Evolutionary conservation across 106 monocot species (phyloP), one percentile per base, ranked within the genome.

Genomic region (Dendrobium huoshanense): DNA sequence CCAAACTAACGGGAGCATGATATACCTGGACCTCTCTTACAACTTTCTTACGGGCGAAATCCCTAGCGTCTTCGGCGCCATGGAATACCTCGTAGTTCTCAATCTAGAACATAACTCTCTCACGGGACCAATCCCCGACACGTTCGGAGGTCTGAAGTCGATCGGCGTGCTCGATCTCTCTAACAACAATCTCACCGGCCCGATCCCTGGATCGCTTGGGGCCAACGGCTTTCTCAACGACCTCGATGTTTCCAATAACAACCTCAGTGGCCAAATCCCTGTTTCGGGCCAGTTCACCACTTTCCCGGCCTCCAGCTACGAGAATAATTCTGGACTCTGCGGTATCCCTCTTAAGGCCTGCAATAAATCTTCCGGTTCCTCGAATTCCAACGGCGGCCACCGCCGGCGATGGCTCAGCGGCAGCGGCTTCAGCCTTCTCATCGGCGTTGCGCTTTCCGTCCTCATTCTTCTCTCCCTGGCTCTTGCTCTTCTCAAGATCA

Each of bases 221-320:
- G 79, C 65, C 0, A 80, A 89, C 37, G 81, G 82, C 49, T 87
- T 88, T 78, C 85, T 97, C 9, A 81, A 73, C 4, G 92, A 92
- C 41, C 78, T 97, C 31, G 94, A 97, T 72, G 90, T 97, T 41
- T 97, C 96, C 15, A 85, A 92, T 61, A 97, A 97, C 79, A 85
- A 90, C 37, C 89, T 97, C 78, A 55, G 83, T 10, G 94, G 96
- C 43, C 82, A 82, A 4, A 97, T 97, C 37, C 94, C 96, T 0
- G 41, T 86, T 29, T 16, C 80, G 2, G 96, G 96, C 9, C 94
- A 97, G 85, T 81, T 97, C 6, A 90, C 55, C 7, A 97, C 96
- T 0, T 91, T 97, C 79, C 82, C 90, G 0, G 82, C 87, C 0
- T 83, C 90, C 2, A 67, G 89, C 19, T 97, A 87, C 75, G 90